A percentile compares a stretch with the other conserved stretches of the same genome.
phyloP scores from a whole-genome alignment of 257 asterid species.

The Nicotiana sylvestris region DNA sequence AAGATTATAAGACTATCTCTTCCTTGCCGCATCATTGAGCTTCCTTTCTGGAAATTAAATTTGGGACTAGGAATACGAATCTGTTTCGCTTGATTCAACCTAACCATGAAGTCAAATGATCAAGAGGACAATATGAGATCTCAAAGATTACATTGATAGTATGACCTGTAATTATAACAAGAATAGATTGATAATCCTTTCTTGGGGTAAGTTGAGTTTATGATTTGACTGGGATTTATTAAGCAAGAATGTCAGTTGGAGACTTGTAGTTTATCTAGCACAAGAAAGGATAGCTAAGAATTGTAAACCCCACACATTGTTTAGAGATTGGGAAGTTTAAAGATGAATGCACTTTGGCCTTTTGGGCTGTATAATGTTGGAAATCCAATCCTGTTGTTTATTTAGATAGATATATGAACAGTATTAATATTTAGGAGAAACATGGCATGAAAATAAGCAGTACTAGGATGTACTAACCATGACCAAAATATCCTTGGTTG shows the following conservation, averaged over 20 bases:
- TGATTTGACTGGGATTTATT: neutral
- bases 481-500: neutral
- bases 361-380: slow-evolving; percentile 1
- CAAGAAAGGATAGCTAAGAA: neutral
- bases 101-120: neutral
- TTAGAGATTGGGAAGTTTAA: neutral
- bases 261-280: neutral
- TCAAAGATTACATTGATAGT: neutral
- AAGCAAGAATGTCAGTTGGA: neutral
- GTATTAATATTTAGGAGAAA: neutral
- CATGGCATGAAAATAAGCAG: neutral
- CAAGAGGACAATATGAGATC: neutral
- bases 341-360: neutral
- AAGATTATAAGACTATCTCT: neutral
- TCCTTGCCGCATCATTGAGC: neutral
- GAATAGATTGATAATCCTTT: neutral
- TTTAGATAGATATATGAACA: neutral
- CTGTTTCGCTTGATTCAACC: neutral
- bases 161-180: neutral
- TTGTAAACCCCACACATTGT: neutral
- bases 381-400: neutral
- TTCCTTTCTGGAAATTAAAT: neutral
- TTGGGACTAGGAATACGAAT: neutral
- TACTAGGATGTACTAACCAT: neutral
- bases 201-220: neutral